A percentile compares a stretch with the other conserved stretches of the same genome.
phyloP scores from a whole-genome alignment of 2,329 filamentous ascomycete genomes.

The Colletotrichum filicis region DNA sequence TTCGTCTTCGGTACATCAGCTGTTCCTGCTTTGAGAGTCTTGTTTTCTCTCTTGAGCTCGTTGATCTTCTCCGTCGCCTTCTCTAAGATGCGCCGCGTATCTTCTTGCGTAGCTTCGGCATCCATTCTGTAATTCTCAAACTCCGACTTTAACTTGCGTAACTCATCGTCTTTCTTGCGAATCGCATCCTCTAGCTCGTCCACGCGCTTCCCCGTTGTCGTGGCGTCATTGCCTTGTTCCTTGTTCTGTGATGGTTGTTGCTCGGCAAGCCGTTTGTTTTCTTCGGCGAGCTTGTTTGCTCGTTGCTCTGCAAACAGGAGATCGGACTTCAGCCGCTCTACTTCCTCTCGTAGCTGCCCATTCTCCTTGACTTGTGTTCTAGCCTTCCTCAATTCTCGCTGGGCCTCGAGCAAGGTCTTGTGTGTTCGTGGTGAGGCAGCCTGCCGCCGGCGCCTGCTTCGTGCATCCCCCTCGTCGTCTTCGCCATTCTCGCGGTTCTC shows the following conservation, averaged over 20 bases:
- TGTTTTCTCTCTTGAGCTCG: slow-evolving; percentile 65
- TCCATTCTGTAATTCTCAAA: slow-evolving; percentile 65
- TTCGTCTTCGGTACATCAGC: slow-evolving; percentile 26
- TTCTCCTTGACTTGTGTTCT: slow-evolving; percentile 65
- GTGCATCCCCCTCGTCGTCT: slow-evolving; percentile 46
- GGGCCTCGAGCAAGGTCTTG: slow-evolving; percentile 62
- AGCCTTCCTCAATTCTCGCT: slow-evolving; percentile 65
- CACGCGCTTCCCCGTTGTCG: slow-evolving; percentile 26
- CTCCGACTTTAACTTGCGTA: slow-evolving; percentile 61
- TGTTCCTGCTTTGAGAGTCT: slow-evolving; percentile 51
- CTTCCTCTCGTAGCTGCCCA: slow-evolving; percentile 61
- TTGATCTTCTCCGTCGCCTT: slow-evolving; percentile 68
- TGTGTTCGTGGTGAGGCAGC: slow-evolving; percentile 61
- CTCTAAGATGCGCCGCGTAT: slow-evolving; percentile 65
- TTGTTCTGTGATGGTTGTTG: slow-evolving; percentile 22
- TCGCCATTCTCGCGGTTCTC: slow-evolving; percentile 51
- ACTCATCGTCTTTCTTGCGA: slow-evolving; percentile 58
- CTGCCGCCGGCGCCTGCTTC: slow-evolving; percentile 48
- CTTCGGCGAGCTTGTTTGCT: slow-evolving; percentile 48
- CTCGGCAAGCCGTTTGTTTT: slow-evolving; percentile 45
- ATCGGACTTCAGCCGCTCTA: slow-evolving; percentile 62
- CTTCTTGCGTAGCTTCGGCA: slow-evolving; percentile 63
- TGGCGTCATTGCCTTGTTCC: neutral
- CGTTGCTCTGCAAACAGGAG: slow-evolving; percentile 60
- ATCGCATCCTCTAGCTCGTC: slow-evolving; percentile 50